Conservation (phyloP, 345 rosid genomes). For the Bruguiera gymnorhiza region DNA sequence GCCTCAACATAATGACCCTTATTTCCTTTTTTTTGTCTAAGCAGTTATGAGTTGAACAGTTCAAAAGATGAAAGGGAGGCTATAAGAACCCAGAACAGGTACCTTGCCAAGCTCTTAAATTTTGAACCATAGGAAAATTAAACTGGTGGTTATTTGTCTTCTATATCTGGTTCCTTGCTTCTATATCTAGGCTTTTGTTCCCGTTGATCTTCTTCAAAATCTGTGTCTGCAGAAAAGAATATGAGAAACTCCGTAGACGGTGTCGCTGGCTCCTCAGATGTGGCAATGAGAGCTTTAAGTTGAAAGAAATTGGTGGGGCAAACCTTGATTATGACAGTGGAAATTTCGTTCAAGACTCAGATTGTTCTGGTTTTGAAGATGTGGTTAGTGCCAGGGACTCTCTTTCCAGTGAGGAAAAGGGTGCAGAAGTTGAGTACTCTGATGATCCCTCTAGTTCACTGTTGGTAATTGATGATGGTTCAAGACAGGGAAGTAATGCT, state of each 20-base stretch:
- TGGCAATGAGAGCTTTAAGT: conserved; percentile 33
- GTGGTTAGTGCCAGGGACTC: conserved; percentile 65
- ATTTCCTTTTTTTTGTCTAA: neutral
- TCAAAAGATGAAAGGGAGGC: conserved; percentile 70
- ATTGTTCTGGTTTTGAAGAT: conserved; percentile 66
- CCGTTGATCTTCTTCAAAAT: conserved; percentile 6
- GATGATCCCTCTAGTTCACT: conserved; percentile 53
- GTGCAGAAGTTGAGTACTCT: conserved; percentile 45
- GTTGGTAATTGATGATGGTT: conserved; percentile 49
- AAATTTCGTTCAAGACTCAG: conserved; percentile 46
- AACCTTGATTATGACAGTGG: conserved; percentile 29
- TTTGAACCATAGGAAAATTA: neutral
- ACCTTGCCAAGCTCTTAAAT: neutral
- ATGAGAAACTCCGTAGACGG: conserved; percentile 77
- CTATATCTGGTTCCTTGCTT: neutral
- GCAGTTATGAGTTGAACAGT: conserved; percentile 77
- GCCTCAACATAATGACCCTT: neutral
- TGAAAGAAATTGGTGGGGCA: conserved; percentile 33
- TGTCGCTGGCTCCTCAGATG: conserved; percentile 54
- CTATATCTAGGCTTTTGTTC: neutral
- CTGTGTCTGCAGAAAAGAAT: conserved; percentile 58
- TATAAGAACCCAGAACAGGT: conserved; percentile 71
- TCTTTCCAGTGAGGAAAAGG: conserved; percentile 56
- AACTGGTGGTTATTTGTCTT: neutral
- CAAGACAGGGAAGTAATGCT: conserved; percentile 42